Evolutionary conservation across 2,329 filamentous ascomycete species (phyloP).

Genomic region (Apiospora hydei): DNA sequence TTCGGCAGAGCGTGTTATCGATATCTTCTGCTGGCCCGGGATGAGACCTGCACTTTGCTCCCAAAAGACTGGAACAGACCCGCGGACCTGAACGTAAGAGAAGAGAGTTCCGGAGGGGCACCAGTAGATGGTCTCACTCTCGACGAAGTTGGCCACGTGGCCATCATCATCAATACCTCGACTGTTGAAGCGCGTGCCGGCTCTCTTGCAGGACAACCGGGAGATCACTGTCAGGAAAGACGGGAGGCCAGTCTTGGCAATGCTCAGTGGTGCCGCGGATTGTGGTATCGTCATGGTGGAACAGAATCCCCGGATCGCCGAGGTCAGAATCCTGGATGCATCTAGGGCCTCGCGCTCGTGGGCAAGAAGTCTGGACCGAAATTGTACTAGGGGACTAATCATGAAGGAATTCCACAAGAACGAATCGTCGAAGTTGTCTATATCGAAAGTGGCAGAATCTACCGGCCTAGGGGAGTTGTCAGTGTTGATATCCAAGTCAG

Average conservation of each 20-base stretch:
- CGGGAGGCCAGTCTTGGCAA: constrained; percentile 73
- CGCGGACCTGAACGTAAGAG: constrained; percentile 91
- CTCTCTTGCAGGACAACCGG: constrained; percentile 85
- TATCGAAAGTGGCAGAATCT: constrained; percentile 81
- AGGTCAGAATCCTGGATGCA: constrained; percentile 85
- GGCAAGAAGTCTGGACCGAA: constrained; percentile 80
- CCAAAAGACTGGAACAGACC: constrained; percentile 97
- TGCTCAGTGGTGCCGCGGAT: constrained; percentile 73
- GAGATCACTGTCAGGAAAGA: constrained; percentile 91
- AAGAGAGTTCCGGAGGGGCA: constrained; percentile 80
- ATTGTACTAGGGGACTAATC: constrained; percentile 91
- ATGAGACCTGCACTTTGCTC: constrained; percentile 89
- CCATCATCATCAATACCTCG: constrained; percentile 97
- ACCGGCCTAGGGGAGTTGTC: constrained; percentile 62
- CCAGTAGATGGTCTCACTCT: constrained; percentile 94
- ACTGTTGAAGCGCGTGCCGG: constrained; percentile 96
- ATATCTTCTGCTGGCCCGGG: constrained; percentile 93
- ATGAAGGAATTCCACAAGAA: constrained; percentile 99
- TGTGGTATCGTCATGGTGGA: constrained; percentile 86
- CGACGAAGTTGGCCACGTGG: constrained; percentile 98
- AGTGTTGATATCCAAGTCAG: constrained; percentile 25
- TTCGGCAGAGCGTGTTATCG: constrained; percentile 84
- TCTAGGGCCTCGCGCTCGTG: constrained; percentile 83
- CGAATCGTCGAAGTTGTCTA: constrained; percentile 89
- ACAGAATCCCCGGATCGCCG: constrained; percentile 92